Conservation (phyloP, 305 asterid genomes). For the Fraxinus albicans region DNA sequence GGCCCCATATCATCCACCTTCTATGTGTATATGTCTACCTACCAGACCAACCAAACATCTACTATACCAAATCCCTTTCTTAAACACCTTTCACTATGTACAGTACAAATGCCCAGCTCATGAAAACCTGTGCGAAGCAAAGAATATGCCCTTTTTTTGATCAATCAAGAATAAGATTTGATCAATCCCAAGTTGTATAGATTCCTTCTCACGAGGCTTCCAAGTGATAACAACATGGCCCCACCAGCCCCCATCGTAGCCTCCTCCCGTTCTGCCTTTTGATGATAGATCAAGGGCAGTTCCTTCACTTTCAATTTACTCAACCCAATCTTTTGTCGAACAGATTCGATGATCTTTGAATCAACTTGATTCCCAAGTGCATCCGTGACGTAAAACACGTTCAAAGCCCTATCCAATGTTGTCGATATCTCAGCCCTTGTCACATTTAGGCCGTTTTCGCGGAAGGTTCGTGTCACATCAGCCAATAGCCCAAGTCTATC, state of each 20-base stretch:
- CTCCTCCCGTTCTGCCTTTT: conserved; percentile 43
- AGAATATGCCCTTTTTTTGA: conserved; percentile 30
- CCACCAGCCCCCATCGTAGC: conserved; percentile 47
- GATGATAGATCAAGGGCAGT: conserved; percentile 44
- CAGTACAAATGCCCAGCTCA: conserved; percentile 48
- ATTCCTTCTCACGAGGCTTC: conserved; percentile 76
- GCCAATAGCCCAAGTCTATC: conserved; percentile 77
- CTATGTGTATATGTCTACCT: conserved; percentile 16
- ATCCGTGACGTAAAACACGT: conserved; percentile 71
- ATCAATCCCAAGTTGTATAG: conserved; percentile 70
- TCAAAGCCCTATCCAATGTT: conserved; percentile 37
- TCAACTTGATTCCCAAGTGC: conserved; percentile 58
- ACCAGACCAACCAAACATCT: conserved; percentile 44
- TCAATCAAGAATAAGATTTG: conserved; percentile 55
- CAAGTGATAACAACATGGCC: conserved; percentile 70
- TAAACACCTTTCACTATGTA: conserved; percentile 33
- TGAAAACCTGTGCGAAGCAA: conserved; percentile 32
- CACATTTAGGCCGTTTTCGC: conserved; percentile 83
- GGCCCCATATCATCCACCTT: conserved; percentile 39
- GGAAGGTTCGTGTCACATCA: conserved; percentile 82
- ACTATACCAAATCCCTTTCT: conserved; percentile 32
- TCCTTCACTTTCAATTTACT: conserved; percentile 68
- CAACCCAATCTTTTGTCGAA: conserved; percentile 62
- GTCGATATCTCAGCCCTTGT: conserved; percentile 88
- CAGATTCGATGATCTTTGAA: conserved; percentile 50